These are phyloP conservation scores for Eucalyptus curtisii DNA, from an alignment of 345 rosid species.

Conservation along the genomic window DNA sequence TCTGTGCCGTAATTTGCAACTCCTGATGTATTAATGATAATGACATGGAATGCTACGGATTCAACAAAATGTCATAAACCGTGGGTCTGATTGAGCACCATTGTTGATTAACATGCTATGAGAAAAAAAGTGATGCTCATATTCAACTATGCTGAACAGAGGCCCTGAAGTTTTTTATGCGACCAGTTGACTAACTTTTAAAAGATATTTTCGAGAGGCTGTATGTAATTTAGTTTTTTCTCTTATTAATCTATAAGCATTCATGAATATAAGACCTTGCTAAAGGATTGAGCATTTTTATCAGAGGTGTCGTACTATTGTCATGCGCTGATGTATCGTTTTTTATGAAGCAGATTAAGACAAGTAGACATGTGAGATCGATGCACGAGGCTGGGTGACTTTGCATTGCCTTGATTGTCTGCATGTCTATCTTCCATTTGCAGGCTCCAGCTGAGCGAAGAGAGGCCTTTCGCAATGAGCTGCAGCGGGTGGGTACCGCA, in stretches of 20 bases:
- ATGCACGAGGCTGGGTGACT: neutral
- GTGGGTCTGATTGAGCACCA: neutral
- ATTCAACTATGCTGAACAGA: neutral
- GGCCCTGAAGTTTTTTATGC: neutral
- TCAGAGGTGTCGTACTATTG: neutral
- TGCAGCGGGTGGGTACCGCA: slow-evolving; percentile 52
- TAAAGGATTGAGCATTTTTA: neutral
- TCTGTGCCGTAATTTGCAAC: neutral
- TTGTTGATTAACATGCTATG: neutral
- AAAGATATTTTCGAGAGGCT: neutral
- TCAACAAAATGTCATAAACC: neutral
- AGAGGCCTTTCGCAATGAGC: slow-evolving; percentile 53
- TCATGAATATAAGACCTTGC: neutral
- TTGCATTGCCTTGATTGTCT: neutral
- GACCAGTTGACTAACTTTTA: neutral
- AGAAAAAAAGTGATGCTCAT: neutral
- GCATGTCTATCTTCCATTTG: neutral
- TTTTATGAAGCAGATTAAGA: neutral
- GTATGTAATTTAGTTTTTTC: neutral
- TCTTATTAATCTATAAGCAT: neutral
- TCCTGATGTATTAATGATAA: neutral
- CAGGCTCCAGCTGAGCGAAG: slow-evolving; percentile 82
- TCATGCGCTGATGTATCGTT: neutral
- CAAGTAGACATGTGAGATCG: neutral
- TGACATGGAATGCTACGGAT: neutral